A percentile compares a stretch with the other conserved stretches of the same genome.
These are phyloP conservation scores for Sordariomycetes sp. DNA, from an alignment of 2,329 filamentous ascomycete genomes.

Conservation along the genomic window DNA sequence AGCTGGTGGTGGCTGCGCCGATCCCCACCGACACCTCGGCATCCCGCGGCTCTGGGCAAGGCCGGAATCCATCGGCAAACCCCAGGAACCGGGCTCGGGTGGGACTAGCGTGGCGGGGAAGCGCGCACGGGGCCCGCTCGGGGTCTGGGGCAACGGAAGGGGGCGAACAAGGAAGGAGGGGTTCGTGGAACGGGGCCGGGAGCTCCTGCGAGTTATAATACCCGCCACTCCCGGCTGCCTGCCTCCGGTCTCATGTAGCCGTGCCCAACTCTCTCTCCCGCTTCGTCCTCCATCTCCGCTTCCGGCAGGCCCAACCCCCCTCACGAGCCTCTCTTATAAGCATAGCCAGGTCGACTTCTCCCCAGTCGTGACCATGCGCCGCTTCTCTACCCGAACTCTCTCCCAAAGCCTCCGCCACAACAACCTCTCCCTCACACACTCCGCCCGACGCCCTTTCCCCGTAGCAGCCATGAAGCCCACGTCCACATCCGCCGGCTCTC, in stretches of 20 bases:
- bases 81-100: background rate
- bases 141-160: background rate
- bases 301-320: background rate
- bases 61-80: background rate
- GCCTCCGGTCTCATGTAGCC: background rate
- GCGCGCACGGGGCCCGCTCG: background rate
- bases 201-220: background rate
- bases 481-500: conserved; percentile 11
- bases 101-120: background rate
- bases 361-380: conserved; percentile 2
- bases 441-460: background rate
- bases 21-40: background rate
- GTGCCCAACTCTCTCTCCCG: conserved; percentile 4
- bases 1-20: too few relatives aligned
- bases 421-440: background rate
- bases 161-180: background rate
- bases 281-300: background rate
- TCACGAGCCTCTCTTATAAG: too few relatives aligned
- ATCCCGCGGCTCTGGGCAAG: background rate
- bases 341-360: too few relatives aligned
- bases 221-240: background rate
- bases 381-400: conserved; percentile 1
- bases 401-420: background rate
- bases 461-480: conserved; percentile 1
- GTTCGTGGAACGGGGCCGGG: background rate